phyloP scores from a whole-genome alignment of 2,329 filamentous ascomycete genomes.

The Ascochyta clinopodiicola region DNA sequence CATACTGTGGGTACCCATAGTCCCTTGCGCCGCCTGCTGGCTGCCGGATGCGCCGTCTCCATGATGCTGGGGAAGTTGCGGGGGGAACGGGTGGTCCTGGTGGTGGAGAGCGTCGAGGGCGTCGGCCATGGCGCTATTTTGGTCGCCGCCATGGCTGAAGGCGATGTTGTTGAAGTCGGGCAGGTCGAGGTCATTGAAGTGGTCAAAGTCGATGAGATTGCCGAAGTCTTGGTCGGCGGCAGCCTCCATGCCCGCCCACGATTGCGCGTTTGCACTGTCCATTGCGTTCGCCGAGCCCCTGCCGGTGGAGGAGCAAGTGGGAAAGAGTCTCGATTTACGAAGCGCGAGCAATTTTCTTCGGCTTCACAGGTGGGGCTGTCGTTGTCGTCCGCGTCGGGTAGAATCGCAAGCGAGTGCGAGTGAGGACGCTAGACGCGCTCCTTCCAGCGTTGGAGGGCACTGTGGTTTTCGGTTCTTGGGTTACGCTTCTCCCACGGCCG shows the following conservation, averaged over 20 bases:
- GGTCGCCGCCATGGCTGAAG: slow-evolving; percentile 28
- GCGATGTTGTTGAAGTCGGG: slow-evolving; percentile 39
- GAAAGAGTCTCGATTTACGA: slow-evolving; percentile 15
- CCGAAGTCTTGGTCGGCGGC: slow-evolving; percentile 51
- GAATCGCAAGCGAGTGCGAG: slow-evolving; percentile 17
- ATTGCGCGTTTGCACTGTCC: slow-evolving; percentile 39
- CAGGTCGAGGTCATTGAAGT: slow-evolving; percentile 36
- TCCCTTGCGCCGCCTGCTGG: slow-evolving; percentile 21
- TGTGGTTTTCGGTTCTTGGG: background rate
- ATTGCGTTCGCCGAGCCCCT: slow-evolving; percentile 34
- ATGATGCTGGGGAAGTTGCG: slow-evolving; percentile 34
- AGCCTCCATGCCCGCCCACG: slow-evolving; percentile 53
- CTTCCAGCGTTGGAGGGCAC: slow-evolving; percentile 1
- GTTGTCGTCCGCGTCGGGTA: slow-evolving; percentile 8
- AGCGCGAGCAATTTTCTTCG: slow-evolving; percentile 18
- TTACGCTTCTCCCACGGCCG: background rate
- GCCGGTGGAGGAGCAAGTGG: slow-evolving; percentile 22
- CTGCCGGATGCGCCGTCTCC: slow-evolving; percentile 27
- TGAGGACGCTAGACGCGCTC: slow-evolving; percentile 14
- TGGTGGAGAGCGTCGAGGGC: slow-evolving; percentile 44
- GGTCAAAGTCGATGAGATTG: slow-evolving; percentile 51
- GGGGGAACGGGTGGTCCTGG: slow-evolving; percentile 40
- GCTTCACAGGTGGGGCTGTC: slow-evolving; percentile 16
- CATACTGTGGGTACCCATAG: slow-evolving; percentile 26
- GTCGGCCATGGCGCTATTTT: slow-evolving; percentile 36